Evolutionary conservation across 345 rosid genomes (phyloP).

Genomic region (Salix arbutifolia): DNA sequence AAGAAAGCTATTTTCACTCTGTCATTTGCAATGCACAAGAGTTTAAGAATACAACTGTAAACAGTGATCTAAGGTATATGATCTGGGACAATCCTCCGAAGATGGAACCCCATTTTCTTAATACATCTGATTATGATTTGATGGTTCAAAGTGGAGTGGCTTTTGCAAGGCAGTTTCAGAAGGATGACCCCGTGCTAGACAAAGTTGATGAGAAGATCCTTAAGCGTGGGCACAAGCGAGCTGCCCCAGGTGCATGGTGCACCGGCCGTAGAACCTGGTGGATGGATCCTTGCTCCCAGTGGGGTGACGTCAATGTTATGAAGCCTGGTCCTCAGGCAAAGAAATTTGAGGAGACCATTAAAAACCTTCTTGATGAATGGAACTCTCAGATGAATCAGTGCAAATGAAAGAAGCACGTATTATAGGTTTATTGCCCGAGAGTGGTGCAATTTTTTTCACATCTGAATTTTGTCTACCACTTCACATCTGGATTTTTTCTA

Average conservation of each 20-base stretch:
- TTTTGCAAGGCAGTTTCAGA: conserved; percentile 74
- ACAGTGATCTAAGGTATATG: conserved; percentile 79
- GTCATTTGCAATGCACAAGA: conserved; percentile 87
- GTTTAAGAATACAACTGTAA: conserved; percentile 79
- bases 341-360: conserved; percentile 59
- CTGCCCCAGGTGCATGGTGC: conserved; percentile 92
- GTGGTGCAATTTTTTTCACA: conserved; percentile 23
- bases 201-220: conserved; percentile 70
- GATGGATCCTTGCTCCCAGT: conserved; percentile 89
- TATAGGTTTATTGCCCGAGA: conserved; percentile 2
- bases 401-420: conserved; percentile 42
- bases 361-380: conserved; percentile 66
- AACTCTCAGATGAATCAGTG: conserved; percentile 69
- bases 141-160: conserved; percentile 89
- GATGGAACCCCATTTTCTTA: conserved; percentile 88
- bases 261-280: conserved; percentile 63
- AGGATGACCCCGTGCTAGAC: conserved; percentile 66
- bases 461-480: conserved; percentile 20
- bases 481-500: neutral
- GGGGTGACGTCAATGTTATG: conserved; percentile 79
- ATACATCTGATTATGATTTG: conserved; percentile 48
- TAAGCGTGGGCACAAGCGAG: conserved; percentile 53
- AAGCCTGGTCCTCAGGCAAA: conserved; percentile 80
- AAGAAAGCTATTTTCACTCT: conserved; percentile 89
- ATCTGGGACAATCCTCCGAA: conserved; percentile 97